Evolutionary conservation across 2,329 filamentous ascomycete genomes (phyloP), one percentile per base, ranked within the genome.

Genomic region (Hypoxylon sp.): DNA sequence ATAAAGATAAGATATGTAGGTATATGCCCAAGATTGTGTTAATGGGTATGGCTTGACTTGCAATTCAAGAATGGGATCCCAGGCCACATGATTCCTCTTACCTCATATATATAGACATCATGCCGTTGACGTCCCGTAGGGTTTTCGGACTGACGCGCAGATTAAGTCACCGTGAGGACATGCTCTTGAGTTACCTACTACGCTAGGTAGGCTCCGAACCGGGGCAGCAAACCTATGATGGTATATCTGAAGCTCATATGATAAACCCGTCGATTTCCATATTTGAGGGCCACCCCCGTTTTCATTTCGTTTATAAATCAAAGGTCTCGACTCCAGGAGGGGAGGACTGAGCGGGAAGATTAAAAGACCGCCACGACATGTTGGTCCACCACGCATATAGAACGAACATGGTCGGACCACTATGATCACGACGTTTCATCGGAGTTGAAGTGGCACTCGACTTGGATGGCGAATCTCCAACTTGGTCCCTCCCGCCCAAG

Each of bases 141-240:
- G 32, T 20, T 51, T 39, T 32, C 28, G 26, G 49, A 34, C 44
- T 62, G 56, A 64, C 37, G 57, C 24, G 57, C 56, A 61, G 52
- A 64, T 64, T 67, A 64, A 67, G 61, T 64, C 57, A 59, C 50
- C 11, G 48, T 56, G 62, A 55, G 54, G 54, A 53, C n/a, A 57
- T 15, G 32, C 6, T 50, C 54, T 15, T 17, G 50, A 46, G 19
- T 15, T 37, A 46, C 46, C 47, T 44, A 49, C 28, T 10, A 19
- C 20, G 24, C 24, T 47, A 47, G 44, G 28, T 32, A 37, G 47
- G 41, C 52, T 20, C 64, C 64, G 64, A 64, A 67, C 49, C 26
- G 48, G 57, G 57, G 64, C 34, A 32, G 50, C 56, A 59, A 62
- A 28, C 61, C 55, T 55, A 43, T 30, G 6, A 41, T 20, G 34